Evolutionary conservation across 225 moss, liverwort and hornwort species (phyloP).

Genomic region (Marchantia paleacea): DNA sequence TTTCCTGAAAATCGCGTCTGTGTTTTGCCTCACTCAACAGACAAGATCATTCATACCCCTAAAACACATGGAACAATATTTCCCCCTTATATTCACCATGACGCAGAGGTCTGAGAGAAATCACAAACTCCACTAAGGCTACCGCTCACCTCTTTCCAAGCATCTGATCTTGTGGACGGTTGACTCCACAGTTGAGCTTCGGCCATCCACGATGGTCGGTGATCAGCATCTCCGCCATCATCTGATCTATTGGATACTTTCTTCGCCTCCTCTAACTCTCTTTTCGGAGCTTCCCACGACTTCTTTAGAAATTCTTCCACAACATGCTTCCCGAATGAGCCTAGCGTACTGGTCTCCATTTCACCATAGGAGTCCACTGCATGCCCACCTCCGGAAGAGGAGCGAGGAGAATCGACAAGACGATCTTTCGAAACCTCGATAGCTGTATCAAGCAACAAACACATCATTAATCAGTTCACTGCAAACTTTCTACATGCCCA

Average conservation of each 20-base stretch:
- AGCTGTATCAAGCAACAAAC: conserved; percentile 38
- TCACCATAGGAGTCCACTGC: conserved; percentile 48
- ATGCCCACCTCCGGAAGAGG: conserved; percentile 36
- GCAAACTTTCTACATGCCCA: not conserved
- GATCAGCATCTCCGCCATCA: conserved; percentile 36
- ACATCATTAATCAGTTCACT: not conserved
- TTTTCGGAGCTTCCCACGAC: conserved; percentile 58
- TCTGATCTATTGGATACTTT: conserved; percentile 35
- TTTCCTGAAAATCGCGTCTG: not conserved
- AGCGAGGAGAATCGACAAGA: conserved; percentile 47
- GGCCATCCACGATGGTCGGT: conserved; percentile 84
- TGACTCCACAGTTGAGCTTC: conserved; percentile 93
- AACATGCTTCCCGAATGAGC: conserved; percentile 44
- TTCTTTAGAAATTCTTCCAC: conserved; percentile 79
- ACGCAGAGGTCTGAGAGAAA: not conserved
- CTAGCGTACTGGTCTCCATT: conserved; percentile 42
- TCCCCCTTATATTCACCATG: not conserved
- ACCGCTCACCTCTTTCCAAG: conserved; percentile 44
- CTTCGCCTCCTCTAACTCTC: conserved; percentile 29
- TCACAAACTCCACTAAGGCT: not conserved
- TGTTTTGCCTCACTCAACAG: not conserved
- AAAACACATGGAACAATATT: no score
- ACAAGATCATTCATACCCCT: not conserved
- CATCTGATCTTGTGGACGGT: conserved; percentile 45
- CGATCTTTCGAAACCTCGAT: conserved; percentile 66